phyloP scores from a whole-genome alignment of 495 filamentous ascomycete genomes.

The Friedmanniomyces simplex region DNA sequence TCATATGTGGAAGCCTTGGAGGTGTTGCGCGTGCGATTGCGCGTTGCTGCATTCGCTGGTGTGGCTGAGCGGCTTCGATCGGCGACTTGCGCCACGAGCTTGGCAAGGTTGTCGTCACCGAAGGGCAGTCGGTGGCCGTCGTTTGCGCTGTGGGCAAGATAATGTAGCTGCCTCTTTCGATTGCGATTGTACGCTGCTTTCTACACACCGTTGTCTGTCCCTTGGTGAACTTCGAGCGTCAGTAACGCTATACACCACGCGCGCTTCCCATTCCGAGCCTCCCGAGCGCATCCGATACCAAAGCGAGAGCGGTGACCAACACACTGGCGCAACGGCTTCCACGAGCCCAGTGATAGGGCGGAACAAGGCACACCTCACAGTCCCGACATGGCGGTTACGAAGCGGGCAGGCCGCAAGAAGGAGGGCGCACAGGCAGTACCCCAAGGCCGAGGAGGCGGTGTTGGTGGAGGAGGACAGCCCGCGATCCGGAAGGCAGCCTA shows the following conservation, averaged over 20 bases:
- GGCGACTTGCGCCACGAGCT: not conserved
- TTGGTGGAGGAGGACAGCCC: conserved; percentile 46
- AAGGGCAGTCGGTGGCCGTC: not conserved
- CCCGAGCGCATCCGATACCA: not conserved
- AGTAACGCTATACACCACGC: not conserved
- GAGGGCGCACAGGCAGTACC: conserved; percentile 46
- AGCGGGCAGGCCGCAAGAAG: conserved; percentile 53
- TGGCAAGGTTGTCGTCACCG: not conserved
- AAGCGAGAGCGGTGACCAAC: not conserved
- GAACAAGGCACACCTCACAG: no score
- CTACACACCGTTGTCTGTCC: no score
- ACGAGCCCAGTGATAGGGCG: not conserved
- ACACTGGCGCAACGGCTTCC: not conserved
- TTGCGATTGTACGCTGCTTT: no score
- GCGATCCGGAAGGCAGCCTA: conserved; percentile 92
- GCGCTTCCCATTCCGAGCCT: not conserved
- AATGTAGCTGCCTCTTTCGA: no score
- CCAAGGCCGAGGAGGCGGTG: conserved; percentile 28
- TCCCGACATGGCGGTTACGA: conserved; percentile 30
- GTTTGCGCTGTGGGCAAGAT: not conserved
- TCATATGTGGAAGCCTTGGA: no score
- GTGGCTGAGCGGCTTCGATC: not conserved
- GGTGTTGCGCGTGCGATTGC: no score
- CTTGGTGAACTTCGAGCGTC: not conserved
- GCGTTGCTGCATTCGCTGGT: not conserved